Percentiles rank a stretch among this genome's conserved stretches.
Evolutionary conservation across 2,329 filamentous ascomycete species (phyloP).

Genomic region (Penicillium brasilianum): DNA sequence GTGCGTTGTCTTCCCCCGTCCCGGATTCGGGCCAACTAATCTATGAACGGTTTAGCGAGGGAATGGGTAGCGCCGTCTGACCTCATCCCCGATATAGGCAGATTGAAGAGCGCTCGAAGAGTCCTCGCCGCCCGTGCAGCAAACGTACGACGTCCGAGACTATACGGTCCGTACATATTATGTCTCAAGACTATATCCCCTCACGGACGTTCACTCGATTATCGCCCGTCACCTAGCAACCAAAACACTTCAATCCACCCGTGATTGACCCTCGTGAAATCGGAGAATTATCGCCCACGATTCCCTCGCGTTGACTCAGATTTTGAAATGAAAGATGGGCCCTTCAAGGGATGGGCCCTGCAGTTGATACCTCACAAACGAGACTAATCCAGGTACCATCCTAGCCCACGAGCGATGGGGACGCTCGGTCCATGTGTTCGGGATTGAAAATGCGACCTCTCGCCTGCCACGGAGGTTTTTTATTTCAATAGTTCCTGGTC

Average conservation of each 20-base stretch:
- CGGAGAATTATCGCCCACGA: constrained; percentile 31
- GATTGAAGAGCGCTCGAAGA: neutral
- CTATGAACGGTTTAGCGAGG: neutral
- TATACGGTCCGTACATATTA: neutral
- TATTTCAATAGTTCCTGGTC: constrained; percentile 3
- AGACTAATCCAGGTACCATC: neutral
- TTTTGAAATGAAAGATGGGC: constrained; percentile 22
- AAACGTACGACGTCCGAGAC: no score
- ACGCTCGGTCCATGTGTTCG: constrained; percentile 30
- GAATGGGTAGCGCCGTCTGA: neutral
- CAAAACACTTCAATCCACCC: constrained; percentile 7
- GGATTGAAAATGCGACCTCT: constrained; percentile 3
- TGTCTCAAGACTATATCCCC: constrained; percentile 7
- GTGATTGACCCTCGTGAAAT: constrained; percentile 21
- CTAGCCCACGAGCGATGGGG: neutral
- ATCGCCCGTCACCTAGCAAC: neutral
- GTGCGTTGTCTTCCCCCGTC: constrained; percentile 13
- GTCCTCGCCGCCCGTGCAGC: neutral
- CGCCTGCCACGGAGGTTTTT: constrained; percentile 8
- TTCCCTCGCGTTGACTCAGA: constrained; percentile 29
- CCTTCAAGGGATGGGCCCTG: constrained; percentile 13
- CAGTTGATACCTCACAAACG: constrained; percentile 24
- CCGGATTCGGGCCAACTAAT: constrained; percentile 5
- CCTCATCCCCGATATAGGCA: neutral
- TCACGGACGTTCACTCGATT: constrained; percentile 1